Conservation (phyloP, 352 stramenopile species). For the Thalassiosira hispida region DNA sequence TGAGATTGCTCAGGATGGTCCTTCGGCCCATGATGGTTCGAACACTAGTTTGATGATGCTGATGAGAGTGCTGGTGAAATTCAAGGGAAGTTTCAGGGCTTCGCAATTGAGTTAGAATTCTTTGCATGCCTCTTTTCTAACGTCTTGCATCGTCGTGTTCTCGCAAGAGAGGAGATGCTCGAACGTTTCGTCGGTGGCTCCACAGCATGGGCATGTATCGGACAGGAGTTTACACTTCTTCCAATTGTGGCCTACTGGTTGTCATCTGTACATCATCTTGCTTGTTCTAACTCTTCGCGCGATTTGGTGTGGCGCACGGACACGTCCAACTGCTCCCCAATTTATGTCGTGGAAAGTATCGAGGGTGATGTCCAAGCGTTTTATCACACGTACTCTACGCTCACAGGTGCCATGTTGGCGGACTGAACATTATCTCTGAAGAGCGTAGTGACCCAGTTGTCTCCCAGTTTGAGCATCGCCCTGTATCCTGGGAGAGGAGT, state of each 20-base stretch:
- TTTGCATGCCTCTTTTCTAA: background rate
- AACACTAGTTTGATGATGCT: too few species aligned
- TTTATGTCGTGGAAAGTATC: conserved; percentile 7
- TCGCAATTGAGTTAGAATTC: background rate
- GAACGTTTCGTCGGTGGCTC: conserved; percentile 9
- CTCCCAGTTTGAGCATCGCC: conserved; percentile 18
- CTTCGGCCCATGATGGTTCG: too few species aligned
- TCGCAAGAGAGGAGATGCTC: conserved; percentile 3
- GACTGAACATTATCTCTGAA: background rate
- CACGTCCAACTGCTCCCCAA: conserved; percentile 11
- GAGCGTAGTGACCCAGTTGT: conserved; percentile 12
- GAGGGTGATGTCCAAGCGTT: background rate
- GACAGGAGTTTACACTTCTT: conserved; percentile 3
- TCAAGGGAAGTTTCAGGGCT: background rate
- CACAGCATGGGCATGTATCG: conserved; percentile 25
- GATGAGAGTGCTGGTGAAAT: too few species aligned
- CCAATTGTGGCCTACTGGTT: conserved; percentile 16
- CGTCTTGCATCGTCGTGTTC: background rate
- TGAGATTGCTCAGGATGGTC: too few species aligned
- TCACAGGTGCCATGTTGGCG: background rate
- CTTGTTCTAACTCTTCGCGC: background rate
- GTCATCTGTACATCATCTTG: conserved; percentile 24
- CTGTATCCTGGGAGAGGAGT: conserved; percentile 10
- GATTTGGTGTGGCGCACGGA: background rate
- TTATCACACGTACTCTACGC: conserved; percentile 2